These are phyloP conservation scores for Chytridiales sp. DNA, from an alignment of 371 early-diverging fungal genomes.

Conservation along the genomic window DNA sequence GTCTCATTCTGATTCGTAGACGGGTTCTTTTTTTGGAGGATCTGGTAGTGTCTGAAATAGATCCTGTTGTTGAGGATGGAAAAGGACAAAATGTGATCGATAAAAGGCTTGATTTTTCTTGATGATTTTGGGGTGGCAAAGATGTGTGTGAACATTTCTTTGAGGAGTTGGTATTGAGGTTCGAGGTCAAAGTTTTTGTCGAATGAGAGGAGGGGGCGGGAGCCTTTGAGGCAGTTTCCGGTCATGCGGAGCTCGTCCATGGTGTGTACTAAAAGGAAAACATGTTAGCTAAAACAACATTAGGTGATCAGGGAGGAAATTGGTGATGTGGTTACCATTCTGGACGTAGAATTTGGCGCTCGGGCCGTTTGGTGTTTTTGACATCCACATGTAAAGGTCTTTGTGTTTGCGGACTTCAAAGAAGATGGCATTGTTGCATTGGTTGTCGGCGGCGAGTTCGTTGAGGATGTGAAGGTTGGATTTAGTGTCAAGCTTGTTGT, in stretches of 20 bases:
- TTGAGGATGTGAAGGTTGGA: slow-evolving; percentile 83
- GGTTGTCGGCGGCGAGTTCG: slow-evolving; percentile 93
- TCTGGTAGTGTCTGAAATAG: slow-evolving; percentile 96
- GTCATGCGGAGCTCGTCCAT: slow-evolving; percentile 97
- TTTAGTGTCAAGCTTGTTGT: slow-evolving; percentile 90
- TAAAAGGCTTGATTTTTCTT: slow-evolving; percentile 91
- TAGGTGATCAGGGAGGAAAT: neutral
- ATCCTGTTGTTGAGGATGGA: slow-evolving; percentile 85
- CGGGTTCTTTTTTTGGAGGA: slow-evolving; percentile 57
- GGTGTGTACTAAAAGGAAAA: slow-evolving; percentile 74
- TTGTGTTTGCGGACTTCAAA: slow-evolving; percentile 91
- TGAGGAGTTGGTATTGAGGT: slow-evolving; percentile 81
- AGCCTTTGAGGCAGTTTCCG: slow-evolving; percentile 96
- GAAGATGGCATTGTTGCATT: slow-evolving; percentile 95
- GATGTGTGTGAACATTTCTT: slow-evolving; percentile 84
- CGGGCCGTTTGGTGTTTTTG: slow-evolving; percentile 94
- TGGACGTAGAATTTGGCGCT: slow-evolving; percentile 92
- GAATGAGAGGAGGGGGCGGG: slow-evolving; percentile 91
- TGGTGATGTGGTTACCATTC: slow-evolving; percentile 59
- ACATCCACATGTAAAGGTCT: slow-evolving; percentile 94
- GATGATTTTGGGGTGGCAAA: slow-evolving; percentile 88
- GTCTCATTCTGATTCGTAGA: slow-evolving; percentile 67
- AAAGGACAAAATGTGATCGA: slow-evolving; percentile 92
- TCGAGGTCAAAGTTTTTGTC: slow-evolving; percentile 81
- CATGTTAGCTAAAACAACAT: neutral